A percentile compares a stretch with the other conserved stretches of the same genome.
Evolutionary conservation across 345 rosid genomes (phyloP).

Genomic region (Xanthoceras sorbifolium): DNA sequence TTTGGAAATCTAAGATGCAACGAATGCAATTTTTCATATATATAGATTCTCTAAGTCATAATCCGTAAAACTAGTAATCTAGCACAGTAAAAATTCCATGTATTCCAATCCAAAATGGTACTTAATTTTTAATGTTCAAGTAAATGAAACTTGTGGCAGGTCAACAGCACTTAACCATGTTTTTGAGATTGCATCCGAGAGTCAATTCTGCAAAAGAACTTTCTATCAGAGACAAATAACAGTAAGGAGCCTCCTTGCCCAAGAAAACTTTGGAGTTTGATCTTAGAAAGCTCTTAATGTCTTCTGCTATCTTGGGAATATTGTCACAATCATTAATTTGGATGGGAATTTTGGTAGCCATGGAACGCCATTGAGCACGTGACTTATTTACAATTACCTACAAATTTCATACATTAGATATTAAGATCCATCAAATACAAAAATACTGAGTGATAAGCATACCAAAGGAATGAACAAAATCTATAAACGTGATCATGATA

Average conservation of each 20-base stretch:
- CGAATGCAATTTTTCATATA: not conserved
- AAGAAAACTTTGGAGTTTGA: conserved; percentile 69
- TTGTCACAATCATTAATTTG: conserved; percentile 66
- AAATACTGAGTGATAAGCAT: not conserved
- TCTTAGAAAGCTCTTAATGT: conserved; percentile 62
- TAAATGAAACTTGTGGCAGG: not conserved
- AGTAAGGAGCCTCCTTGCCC: conserved; percentile 83
- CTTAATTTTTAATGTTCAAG: not conserved
- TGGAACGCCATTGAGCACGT: conserved; percentile 75
- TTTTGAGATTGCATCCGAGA: conserved; percentile 82
- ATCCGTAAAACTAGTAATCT: not conserved
- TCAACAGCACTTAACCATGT: conserved; percentile 51
- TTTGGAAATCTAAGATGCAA: not conserved
- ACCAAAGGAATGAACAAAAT: not conserved
- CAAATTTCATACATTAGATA: conserved; percentile 14
- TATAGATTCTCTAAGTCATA: not conserved
- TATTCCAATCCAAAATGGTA: not conserved
- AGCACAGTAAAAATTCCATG: not conserved
- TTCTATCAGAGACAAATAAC: conserved; percentile 75
- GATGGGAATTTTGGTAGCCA: conserved; percentile 66
- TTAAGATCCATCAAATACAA: not conserved
- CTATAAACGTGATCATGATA: not conserved
- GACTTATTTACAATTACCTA: conserved; percentile 93
- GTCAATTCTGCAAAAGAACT: conserved; percentile 69
- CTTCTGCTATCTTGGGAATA: conserved; percentile 70